A percentile compares a stretch with the other conserved stretches of the same genome.
Conservation (phyloP, 2,329 filamentous ascomycete species). For the Microsporum canis region DNA sequence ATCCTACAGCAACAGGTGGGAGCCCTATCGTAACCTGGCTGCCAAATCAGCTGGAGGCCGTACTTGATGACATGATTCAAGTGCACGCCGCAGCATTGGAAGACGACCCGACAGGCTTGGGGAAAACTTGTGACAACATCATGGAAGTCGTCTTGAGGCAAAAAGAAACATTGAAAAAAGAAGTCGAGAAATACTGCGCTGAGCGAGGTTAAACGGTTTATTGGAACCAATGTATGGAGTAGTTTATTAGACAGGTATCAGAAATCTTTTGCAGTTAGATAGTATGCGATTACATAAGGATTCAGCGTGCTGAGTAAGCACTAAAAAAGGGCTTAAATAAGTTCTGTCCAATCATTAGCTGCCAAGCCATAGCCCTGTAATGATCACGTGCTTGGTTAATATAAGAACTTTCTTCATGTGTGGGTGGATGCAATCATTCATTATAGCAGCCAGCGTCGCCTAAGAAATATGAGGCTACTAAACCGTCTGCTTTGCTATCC, state of each 20-base stretch:
- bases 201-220: not conserved
- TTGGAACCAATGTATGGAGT: not conserved
- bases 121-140: not conserved
- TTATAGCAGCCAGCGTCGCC: not conserved
- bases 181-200: not conserved
- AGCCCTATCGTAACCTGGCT: conserved; percentile 25
- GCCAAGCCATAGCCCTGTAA: no score
- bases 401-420: not conserved
- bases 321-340: no score
- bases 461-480: not conserved
- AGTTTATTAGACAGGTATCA: not conserved
- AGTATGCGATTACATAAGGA: not conserved
- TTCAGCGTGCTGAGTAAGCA: no score
- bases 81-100: not conserved
- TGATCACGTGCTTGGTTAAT: not conserved
- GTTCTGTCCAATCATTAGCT: no score
- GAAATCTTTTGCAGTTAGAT: not conserved
- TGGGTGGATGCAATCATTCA: not conserved
- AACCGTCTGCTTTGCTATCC: not conserved
- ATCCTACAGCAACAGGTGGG: not conserved
- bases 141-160: not conserved
- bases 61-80: conserved; percentile 31
- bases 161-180: not conserved
- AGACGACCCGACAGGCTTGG: not conserved
- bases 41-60: conserved; percentile 38